Evolutionary conservation across 148 eudicot species (phyloP), one percentile per base, ranked within the genome.

Genomic region (Vaccinium corymbosum): DNA sequence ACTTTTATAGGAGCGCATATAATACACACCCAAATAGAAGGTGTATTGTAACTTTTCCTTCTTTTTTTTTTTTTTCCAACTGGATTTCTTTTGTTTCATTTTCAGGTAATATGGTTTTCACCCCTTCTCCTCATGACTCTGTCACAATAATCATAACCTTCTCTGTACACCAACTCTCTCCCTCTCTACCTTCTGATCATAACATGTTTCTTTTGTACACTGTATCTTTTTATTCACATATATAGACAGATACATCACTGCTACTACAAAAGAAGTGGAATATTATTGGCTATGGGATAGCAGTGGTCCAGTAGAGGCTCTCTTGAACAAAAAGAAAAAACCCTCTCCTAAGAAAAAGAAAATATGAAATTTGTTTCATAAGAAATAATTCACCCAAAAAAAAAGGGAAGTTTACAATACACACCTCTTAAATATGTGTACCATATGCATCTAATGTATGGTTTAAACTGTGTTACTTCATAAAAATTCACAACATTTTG

Each of bases 121-220:
- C 70, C 32, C 25, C 66, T 16, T 42, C 66, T 29, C 61, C 57
- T 52, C 22, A 27, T 17, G 29, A 57, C 84, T 87, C 92, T 88
- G 90, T 88, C 85, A 87, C 76, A 83, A 86, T 62, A 90, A 90
- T 88, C 83, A 90, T 90, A 86, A 90, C 86, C 71, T 82, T 70
- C 85, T 79, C 85, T 59, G 76, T 84, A 61, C 84, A 79, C 75
- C 49, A 57, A 4, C 22, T 59, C 68, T n/a, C 32, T 64, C 71
- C n/a, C 80, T 81, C 85, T 80, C 81, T 82, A 20, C 7, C 83
- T 38, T 48, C 83, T 82, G 84, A 52, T 64, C 70, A 64, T 82
- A 51, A 71, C 73, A 68, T 71, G 22, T 16, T 55, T 81, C 35
- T 59, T 57, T 46, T 80, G 75, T n/a, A 46, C 59, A 16, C 42